These are phyloP conservation scores for Avicennia marina DNA, from an alignment of 257 asterid species.

Conservation along the genomic window DNA sequence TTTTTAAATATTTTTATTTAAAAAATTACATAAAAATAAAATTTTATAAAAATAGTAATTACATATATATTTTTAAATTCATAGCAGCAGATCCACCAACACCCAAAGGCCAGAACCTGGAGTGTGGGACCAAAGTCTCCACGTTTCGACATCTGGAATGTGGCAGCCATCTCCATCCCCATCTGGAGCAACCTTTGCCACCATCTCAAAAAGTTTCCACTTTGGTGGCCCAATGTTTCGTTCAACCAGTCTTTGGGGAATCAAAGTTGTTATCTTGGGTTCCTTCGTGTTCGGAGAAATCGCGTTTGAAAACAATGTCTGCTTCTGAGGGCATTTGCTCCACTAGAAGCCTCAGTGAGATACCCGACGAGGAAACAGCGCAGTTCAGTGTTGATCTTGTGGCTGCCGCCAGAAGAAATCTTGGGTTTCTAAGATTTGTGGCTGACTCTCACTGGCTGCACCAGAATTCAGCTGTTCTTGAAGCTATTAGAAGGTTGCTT, in stretches of 20 bases:
- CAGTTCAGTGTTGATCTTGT: conserved; percentile 69
- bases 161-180: background rate
- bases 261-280: background rate
- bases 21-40: no score
- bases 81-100: no score
- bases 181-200: background rate
- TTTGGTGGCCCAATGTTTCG: background rate
- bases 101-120: no score
- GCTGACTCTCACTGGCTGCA: conserved; percentile 61
- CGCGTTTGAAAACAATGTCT: no score
- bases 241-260: background rate
- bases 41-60: no score
- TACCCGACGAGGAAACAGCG: conserved; percentile 48
- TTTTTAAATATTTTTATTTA: no score
- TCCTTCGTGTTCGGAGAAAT: no score
- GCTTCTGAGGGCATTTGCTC: conserved; percentile 32
- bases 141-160: background rate
- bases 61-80: no score
- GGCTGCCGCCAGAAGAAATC: conserved; percentile 67
- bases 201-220: background rate
- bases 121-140: background rate
- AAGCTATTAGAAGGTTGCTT: conserved; percentile 73
- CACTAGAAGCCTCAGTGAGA: conserved; percentile 51
- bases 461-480: conserved; percentile 41
- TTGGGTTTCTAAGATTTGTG: conserved; percentile 58